These are phyloP conservation scores for Diaporthe destruens DNA, from an alignment of 2,329 filamentous ascomycete species.

Conservation along the genomic window DNA sequence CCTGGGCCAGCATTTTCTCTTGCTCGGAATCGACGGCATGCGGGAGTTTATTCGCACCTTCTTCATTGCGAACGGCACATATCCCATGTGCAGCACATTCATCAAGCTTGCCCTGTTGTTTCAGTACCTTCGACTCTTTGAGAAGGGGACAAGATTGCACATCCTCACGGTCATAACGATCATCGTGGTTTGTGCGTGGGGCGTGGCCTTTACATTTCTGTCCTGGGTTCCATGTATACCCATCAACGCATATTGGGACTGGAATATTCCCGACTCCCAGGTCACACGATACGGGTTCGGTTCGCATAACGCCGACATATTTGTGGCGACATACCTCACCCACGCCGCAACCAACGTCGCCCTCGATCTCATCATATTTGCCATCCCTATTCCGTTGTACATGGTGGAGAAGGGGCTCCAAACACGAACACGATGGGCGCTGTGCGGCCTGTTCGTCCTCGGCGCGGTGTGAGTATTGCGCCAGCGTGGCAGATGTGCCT, in stretches of 20 bases:
- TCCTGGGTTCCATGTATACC: conserved; percentile 52
- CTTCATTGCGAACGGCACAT: conserved; percentile 43
- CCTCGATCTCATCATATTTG: conserved; percentile 50
- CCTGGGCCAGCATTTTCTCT: conserved; percentile 36
- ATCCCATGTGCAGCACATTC: conserved; percentile 43
- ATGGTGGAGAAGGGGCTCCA: conserved; percentile 45
- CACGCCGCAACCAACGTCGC: conserved; percentile 50
- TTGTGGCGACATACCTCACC: conserved; percentile 48
- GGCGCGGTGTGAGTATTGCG: conserved; percentile 48
- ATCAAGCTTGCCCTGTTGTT: conserved; percentile 44
- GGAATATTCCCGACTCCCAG: conserved; percentile 29
- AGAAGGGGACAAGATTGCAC: conserved; percentile 37
- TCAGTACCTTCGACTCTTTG: conserved; percentile 44
- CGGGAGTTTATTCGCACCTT: conserved; percentile 38
- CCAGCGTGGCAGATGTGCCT: background rate
- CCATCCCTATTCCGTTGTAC: conserved; percentile 50
- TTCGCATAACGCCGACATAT: conserved; percentile 45
- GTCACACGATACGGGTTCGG: conserved; percentile 49
- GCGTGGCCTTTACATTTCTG: conserved; percentile 48
- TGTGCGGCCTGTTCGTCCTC: conserved; percentile 49
- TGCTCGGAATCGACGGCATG: conserved; percentile 31
- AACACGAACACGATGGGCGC: conserved; percentile 49
- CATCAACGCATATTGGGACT: conserved; percentile 50
- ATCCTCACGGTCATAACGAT: conserved; percentile 45
- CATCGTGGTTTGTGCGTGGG: conserved; percentile 49